phyloP scores from a whole-genome alignment of 345 rosid species.

The Boechera retrofracta region DNA sequence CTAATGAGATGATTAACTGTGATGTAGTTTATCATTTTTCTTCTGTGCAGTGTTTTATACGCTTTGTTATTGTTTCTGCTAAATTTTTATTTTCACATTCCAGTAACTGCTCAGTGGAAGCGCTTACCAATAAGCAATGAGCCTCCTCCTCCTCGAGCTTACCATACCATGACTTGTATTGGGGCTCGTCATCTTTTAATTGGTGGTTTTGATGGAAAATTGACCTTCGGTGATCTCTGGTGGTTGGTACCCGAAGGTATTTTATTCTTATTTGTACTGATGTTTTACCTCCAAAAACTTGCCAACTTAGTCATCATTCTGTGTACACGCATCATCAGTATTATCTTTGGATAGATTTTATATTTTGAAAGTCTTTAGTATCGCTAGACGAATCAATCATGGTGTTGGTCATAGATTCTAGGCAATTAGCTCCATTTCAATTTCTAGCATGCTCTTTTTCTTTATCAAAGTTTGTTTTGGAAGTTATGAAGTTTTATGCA shows the following conservation, averaged over 20 bases:
- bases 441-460: not conserved
- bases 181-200: conserved; percentile 80
- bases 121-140: conserved; percentile 69
- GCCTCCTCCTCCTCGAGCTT: conserved; percentile 92
- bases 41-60: not conserved
- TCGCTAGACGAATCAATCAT: not conserved
- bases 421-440: conserved; percentile 5
- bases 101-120: conserved; percentile 98
- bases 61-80: conserved; percentile 16
- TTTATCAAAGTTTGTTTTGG: conserved; percentile 7
- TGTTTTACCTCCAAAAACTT: conserved; percentile 21
- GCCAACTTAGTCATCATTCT: not conserved
- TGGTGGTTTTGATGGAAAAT: conserved; percentile 98
- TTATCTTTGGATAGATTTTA: conserved; percentile 11
- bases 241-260: conserved; percentile 97
- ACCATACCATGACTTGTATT: conserved; percentile 78
- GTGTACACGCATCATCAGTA: not conserved
- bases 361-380: conserved; percentile 3
- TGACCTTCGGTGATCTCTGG: conserved; percentile 91
- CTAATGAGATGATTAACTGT: conserved; percentile 28
- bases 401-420: conserved; percentile 8
- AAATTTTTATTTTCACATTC: conserved; percentile 16
- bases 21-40: conserved; percentile 6
- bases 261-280: conserved; percentile 14
- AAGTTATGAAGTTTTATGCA: conserved; percentile 10